These are phyloP conservation scores for Exidia glandulosa DNA, from an alignment of 768 basidiomycete species.

Conservation along the genomic window DNA sequence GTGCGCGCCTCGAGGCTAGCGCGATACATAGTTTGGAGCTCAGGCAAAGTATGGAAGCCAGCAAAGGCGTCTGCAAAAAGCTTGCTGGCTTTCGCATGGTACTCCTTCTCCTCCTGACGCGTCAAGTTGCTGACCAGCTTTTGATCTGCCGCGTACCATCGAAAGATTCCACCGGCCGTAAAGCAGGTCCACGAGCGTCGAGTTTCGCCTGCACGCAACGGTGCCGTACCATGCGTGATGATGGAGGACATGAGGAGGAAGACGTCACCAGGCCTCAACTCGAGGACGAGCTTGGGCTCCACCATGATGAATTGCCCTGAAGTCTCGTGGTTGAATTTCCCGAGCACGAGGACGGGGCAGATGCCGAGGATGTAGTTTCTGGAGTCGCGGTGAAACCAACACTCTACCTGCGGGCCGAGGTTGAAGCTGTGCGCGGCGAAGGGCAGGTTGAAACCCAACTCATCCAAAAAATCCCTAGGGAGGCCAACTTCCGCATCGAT, in stretches of 20 bases:
- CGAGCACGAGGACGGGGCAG: conserved; percentile 22
- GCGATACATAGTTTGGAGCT: too few relatives aligned
- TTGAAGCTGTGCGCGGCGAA: conserved; percentile 22
- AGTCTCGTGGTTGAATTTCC: conserved; percentile 15
- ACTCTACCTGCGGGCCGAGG: conserved; percentile 13
- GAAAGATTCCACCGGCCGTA: conserved; percentile 1
- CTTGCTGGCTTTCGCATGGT: too few relatives aligned
- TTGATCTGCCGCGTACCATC: not conserved
- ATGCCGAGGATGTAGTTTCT: conserved; percentile 21
- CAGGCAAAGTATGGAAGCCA: too few relatives aligned
- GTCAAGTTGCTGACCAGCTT: too few relatives aligned
- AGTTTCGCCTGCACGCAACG: conserved; percentile 10
- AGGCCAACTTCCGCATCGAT: not conserved
- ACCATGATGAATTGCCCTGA: conserved; percentile 25
- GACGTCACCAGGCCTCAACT: conserved; percentile 15
- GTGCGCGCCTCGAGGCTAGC: too few relatives aligned
- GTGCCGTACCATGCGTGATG: conserved; percentile 16
- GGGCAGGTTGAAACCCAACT: conserved; percentile 9
- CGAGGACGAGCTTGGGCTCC: conserved; percentile 17
- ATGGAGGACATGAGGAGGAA: conserved; percentile 21
- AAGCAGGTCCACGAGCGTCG: conserved; percentile 15
- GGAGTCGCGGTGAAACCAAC: conserved; percentile 15
- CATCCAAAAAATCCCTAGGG: not conserved
- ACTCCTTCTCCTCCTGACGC: too few relatives aligned
- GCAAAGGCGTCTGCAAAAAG: too few relatives aligned